phyloP scores from a whole-genome alignment of 768 basidiomycete species.

The Termitomyces sp. region DNA sequence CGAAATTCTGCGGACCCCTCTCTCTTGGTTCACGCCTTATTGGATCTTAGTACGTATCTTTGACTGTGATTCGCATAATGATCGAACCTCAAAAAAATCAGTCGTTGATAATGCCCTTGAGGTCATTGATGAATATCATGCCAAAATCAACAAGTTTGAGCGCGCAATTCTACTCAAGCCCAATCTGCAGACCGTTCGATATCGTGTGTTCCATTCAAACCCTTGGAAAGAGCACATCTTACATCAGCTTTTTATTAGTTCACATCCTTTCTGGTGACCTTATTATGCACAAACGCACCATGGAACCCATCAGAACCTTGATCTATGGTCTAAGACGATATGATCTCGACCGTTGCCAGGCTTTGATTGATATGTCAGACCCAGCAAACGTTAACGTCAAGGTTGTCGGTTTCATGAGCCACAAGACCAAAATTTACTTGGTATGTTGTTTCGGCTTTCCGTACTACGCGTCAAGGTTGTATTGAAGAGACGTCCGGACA shows the following conservation, averaged over 20 bases:
- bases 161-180: constrained; percentile 53
- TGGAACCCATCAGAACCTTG: constrained; percentile 65
- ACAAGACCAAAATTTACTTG: constrained; percentile 63
- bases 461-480: background rate
- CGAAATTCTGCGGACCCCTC: constrained; percentile 61
- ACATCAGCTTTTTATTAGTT: constrained; percentile 30
- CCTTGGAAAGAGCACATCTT: background rate
- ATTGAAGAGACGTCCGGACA: constrained; percentile 16
- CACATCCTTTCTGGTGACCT: constrained; percentile 75
- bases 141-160: constrained; percentile 57
- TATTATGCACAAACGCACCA: constrained; percentile 65
- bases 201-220: constrained; percentile 33
- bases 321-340: constrained; percentile 65
- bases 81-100: constrained; percentile 15
- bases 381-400: constrained; percentile 29
- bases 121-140: constrained; percentile 64
- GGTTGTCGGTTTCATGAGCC: constrained; percentile 58
- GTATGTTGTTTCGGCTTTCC: constrained; percentile 25
- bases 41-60: constrained; percentile 45
- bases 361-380: constrained; percentile 43
- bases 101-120: constrained; percentile 66
- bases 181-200: constrained; percentile 52
- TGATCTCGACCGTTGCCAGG: constrained; percentile 61
- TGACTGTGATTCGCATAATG: background rate
- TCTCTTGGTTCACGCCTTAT: constrained; percentile 59